These are phyloP conservation scores for Apiospora arundinis DNA, from an alignment of 2,329 filamentous ascomycete genomes.

Conservation along the genomic window DNA sequence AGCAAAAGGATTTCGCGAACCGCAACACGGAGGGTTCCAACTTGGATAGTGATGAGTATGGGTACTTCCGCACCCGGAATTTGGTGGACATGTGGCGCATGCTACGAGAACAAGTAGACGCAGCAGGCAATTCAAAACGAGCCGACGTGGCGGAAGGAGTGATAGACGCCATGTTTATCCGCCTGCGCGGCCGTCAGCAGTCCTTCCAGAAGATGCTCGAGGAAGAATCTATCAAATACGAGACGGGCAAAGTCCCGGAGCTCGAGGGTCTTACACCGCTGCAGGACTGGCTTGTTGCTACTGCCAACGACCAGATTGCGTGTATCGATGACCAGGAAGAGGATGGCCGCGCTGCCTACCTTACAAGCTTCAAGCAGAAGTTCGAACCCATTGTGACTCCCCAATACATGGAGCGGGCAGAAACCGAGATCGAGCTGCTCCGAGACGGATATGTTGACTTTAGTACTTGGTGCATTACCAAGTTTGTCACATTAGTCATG, in stretches of 20 bases:
- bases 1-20: constrained; percentile 80
- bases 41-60: constrained; percentile 85
- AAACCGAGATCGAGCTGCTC: constrained; percentile 74
- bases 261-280: constrained; percentile 76
- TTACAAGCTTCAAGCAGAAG: constrained; percentile 84
- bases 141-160: constrained; percentile 93
- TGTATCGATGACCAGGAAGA: constrained; percentile 94
- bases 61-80: constrained; percentile 90
- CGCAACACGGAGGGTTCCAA: constrained; percentile 76
- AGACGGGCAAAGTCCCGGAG: constrained; percentile 58
- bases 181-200: constrained; percentile 81
- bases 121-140: constrained; percentile 83
- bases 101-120: constrained; percentile 89
- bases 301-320: constrained; percentile 97
- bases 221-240: constrained; percentile 80
- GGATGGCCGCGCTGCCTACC: constrained; percentile 76
- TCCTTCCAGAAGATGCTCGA: constrained; percentile 89
- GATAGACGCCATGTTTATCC: constrained; percentile 92
- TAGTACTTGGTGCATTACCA: constrained; percentile 88
- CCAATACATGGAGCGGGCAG: constrained; percentile 78
- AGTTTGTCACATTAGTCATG: constrained; percentile 89
- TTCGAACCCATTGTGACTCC: constrained; percentile 82
- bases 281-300: constrained; percentile 95
- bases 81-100: constrained; percentile 97
- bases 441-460: constrained; percentile 95